These are phyloP conservation scores for Pseudogymnoascus sp. DNA, from an alignment of 2,329 filamentous ascomycete species.

Conservation along the genomic window DNA sequence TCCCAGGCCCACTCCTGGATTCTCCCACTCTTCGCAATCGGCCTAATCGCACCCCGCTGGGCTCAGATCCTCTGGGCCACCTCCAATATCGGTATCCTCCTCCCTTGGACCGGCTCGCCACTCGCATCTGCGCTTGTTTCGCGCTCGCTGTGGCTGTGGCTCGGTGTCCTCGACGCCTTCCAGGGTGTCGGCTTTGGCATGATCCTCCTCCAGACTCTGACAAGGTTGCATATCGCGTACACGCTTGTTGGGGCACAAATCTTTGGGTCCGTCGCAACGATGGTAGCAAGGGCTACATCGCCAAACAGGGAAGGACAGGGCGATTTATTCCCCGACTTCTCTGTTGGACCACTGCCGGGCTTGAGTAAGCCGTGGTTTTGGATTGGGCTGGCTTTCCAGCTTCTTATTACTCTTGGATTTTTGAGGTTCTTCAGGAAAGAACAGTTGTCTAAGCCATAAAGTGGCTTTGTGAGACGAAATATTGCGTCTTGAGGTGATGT, in stretches of 20 bases:
- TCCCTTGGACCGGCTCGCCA: constrained; percentile 53
- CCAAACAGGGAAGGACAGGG: constrained; percentile 55
- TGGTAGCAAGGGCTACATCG: constrained; percentile 50
- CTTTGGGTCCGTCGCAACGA: constrained; percentile 53
- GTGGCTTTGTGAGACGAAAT: not conserved
- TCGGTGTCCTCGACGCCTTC: constrained; percentile 55
- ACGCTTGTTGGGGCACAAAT: constrained; percentile 54
- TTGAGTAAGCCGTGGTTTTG: constrained; percentile 50
- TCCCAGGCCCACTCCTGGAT: constrained; percentile 57
- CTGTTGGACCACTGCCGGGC: constrained; percentile 36
- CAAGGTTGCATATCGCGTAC: constrained; percentile 56
- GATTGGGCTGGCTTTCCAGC: constrained; percentile 49
- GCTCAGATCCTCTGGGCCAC: constrained; percentile 60
- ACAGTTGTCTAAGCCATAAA: constrained; percentile 45
- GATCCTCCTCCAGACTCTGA: constrained; percentile 58
- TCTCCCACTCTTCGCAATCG: constrained; percentile 58
- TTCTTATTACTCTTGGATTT: constrained; percentile 50
- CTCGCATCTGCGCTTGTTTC: constrained; percentile 47
- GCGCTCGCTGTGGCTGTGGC: constrained; percentile 56
- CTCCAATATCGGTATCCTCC: constrained; percentile 49
- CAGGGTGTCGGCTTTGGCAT: constrained; percentile 62
- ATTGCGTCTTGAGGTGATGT: not conserved
- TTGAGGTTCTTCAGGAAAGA: constrained; percentile 50
- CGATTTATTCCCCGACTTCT: constrained; percentile 54
- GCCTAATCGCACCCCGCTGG: constrained; percentile 58